Base-by-base conservation (phyloP, 495 filamentous ascomycete species). In the Trichocladium antarcticum region DNA sequence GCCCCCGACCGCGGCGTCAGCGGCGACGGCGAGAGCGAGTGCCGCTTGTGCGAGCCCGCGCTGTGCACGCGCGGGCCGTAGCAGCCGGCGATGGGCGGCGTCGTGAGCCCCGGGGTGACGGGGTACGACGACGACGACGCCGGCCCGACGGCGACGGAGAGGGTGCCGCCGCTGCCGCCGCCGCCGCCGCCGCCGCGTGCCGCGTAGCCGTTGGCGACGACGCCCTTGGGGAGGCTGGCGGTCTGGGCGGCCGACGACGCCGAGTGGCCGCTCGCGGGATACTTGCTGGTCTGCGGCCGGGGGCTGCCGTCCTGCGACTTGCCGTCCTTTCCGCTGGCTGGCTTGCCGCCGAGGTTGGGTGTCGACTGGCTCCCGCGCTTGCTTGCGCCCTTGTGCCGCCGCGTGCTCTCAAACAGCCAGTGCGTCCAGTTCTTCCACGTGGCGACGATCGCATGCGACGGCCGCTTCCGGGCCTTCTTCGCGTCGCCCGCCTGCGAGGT, bases 21-120 rank as follows among this genome's bases (percentile, higher is more conserved):
- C 0, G 93, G 92, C 8, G 82, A 81, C 2, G 92, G 92, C 0
- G 93, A 97, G 11, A 93, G 69, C 3, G 92, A 97, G 54, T 85
- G 83, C 2, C 89, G 82, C 65, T 87, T 83, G 38, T 75, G 77
- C 36, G 69, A 74, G 29, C 67, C 62, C 3, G 77, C 75, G 20
- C 73, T 74, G 22, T 74, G 63, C 17, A 75, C 59, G 20, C 74
- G 73, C 7, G 59, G 53, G 12, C 40, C 20, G 54, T 77, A 71
- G 54, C 76, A 71, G n/a, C 63, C 63, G 16, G 71, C 71, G 44
- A 73, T 70, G 17, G 70, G 55, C 14, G 63, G 57, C 19, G 63
- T 66, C 12, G 63, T 60, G 15, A 71, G 57, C n/a, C 56, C 41
- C 0, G 54, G 42, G 9, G 57, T 54, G 22, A 47, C 22, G 27